A percentile compares a stretch with the other conserved stretches of the same genome.
These are phyloP conservation scores for Penicillium fimorum DNA, from an alignment of 495 filamentous ascomycete species.

Conservation along the genomic window DNA sequence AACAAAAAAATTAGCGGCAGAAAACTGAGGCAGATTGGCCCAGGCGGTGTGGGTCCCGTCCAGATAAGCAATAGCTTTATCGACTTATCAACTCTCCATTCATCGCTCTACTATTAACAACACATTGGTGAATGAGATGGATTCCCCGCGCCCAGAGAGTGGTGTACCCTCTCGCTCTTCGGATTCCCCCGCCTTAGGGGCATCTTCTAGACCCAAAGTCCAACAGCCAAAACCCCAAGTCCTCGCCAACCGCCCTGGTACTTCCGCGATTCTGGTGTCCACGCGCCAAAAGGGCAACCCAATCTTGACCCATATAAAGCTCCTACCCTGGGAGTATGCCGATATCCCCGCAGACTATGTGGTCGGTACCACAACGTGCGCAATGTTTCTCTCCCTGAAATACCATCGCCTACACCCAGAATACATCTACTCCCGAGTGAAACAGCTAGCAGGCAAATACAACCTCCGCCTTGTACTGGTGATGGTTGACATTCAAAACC, in stretches of 20 bases:
- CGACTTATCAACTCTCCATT: slow-evolving; percentile 12
- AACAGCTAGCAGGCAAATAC: slow-evolving; percentile 74
- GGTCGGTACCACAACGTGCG: slow-evolving; percentile 83
- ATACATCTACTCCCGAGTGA: slow-evolving; percentile 93
- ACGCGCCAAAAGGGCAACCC: slow-evolving; percentile 92
- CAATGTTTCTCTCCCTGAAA: slow-evolving; percentile 90
- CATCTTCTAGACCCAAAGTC: slow-evolving; percentile 50
- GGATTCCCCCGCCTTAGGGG: slow-evolving; percentile 30
- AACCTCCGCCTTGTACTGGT: slow-evolving; percentile 78
- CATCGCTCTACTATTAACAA: slow-evolving; percentile 15
- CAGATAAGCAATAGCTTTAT: slow-evolving; percentile 30
- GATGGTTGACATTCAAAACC: slow-evolving; percentile 91
- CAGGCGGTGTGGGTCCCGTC: slow-evolving; percentile 23
- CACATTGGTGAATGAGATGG: background rate
- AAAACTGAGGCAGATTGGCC: slow-evolving; percentile 31
- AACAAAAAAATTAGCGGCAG: slow-evolving; percentile 47
- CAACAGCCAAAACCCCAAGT: slow-evolving; percentile 87
- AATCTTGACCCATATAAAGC: slow-evolving; percentile 75
- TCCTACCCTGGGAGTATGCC: slow-evolving; percentile 93
- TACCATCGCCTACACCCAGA: slow-evolving; percentile 97
- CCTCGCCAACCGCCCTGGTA: slow-evolving; percentile 62
- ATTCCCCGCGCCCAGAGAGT: slow-evolving; percentile 39
- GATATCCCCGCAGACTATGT: slow-evolving; percentile 94
- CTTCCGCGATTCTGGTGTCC: slow-evolving; percentile 82
- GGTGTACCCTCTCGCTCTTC: slow-evolving; percentile 17